Conservation (phyloP, 2,329 filamentous ascomycete species). For the Pleurostoma richardsiae region DNA sequence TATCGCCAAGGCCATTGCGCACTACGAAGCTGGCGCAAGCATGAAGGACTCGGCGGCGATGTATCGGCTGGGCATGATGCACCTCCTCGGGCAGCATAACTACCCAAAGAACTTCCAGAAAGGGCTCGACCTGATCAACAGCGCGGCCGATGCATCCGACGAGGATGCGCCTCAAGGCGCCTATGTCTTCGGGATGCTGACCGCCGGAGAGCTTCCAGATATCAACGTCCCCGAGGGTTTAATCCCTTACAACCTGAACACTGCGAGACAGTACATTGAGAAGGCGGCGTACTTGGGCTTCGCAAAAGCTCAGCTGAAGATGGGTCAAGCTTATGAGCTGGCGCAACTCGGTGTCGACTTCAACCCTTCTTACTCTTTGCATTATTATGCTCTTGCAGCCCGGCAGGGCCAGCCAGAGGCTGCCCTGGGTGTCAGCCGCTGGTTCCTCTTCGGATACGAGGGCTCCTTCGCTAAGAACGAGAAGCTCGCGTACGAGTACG, state of each 20-base stretch:
- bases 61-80: slow-evolving; percentile 94
- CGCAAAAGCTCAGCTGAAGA: slow-evolving; percentile 92
- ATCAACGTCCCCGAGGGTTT: slow-evolving; percentile 70
- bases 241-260: slow-evolving; percentile 65
- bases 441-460: slow-evolving; percentile 96
- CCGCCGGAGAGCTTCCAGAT: slow-evolving; percentile 86
- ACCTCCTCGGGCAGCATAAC: slow-evolving; percentile 86
- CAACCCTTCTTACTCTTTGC: slow-evolving; percentile 83
- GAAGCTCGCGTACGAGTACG: slow-evolving; percentile 85
- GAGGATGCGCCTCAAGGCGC: slow-evolving; percentile 96
- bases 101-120: slow-evolving; percentile 74
- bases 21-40: slow-evolving; percentile 79
- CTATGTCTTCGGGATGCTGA: slow-evolving; percentile 92
- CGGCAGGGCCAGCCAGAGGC: slow-evolving; percentile 91
- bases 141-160: slow-evolving; percentile 81
- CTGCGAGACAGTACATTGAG: slow-evolving; percentile 83
- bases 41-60: slow-evolving; percentile 81
- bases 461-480: slow-evolving; percentile 93
- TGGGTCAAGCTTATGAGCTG: slow-evolving; percentile 93
- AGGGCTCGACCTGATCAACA: slow-evolving; percentile 77
- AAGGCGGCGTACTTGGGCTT: slow-evolving; percentile 96
- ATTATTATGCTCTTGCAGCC: slow-evolving; percentile 92
- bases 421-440: slow-evolving; percentile 94
- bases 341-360: slow-evolving; percentile 94
- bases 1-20: slow-evolving; percentile 80